Conservation (phyloP, 164 flowering plant genomes). For the Aristolochia contorta region DNA sequence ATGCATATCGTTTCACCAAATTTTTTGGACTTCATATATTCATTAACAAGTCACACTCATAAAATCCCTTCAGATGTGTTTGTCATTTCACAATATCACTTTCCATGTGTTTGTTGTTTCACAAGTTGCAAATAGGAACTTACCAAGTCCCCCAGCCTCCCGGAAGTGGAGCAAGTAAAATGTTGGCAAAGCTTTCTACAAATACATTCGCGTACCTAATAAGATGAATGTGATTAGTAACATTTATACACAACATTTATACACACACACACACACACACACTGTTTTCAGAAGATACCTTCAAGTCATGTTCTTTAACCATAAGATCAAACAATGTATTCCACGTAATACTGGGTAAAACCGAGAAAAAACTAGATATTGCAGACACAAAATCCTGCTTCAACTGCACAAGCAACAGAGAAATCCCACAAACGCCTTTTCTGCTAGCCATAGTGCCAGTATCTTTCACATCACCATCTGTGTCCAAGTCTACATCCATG, state of each 20-base stretch:
- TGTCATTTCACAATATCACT: too few species aligned
- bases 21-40: too few species aligned
- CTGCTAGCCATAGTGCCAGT: conserved; percentile 27
- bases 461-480: conserved; percentile 39
- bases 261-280: too few species aligned
- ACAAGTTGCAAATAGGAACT: too few species aligned
- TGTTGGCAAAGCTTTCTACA: conserved; percentile 45
- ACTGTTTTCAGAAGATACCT: conserved; percentile 25
- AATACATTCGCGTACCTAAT: conserved; percentile 46
- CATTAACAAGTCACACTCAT: too few species aligned
- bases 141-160: conserved; percentile 61
- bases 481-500: conserved; percentile 82
- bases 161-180: conserved; percentile 38
- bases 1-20: too few species aligned
- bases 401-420: conserved; percentile 33
- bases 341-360: conserved; percentile 59
- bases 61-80: too few species aligned
- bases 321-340: conserved; percentile 48
- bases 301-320: conserved; percentile 45
- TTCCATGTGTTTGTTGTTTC: too few species aligned
- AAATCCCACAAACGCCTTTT: conserved; percentile 17
- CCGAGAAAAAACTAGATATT: conserved; percentile 54
- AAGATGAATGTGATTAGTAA: not conserved
- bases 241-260: too few species aligned
- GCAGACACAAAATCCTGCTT: conserved; percentile 57